A percentile compares a stretch with the other conserved stretches of the same genome.
Evolutionary conservation across 2,329 filamentous ascomycete genomes (phyloP).

Genomic region (Metarhizium sp.): DNA sequence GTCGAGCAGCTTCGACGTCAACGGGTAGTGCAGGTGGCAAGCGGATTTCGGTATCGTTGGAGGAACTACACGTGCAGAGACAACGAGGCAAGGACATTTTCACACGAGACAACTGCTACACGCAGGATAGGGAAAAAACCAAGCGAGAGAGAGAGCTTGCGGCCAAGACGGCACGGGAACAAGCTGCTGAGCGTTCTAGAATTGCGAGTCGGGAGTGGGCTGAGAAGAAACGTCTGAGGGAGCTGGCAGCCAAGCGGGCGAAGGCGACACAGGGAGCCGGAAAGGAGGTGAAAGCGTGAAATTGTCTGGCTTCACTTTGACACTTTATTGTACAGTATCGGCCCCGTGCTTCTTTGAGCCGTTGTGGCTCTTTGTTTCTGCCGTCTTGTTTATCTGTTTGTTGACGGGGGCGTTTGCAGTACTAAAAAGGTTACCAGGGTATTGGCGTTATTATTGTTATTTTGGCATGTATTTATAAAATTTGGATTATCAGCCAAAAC

Average conservation of each 20-base stretch:
- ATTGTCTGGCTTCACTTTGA: background rate
- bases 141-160: slow-evolving; percentile 43
- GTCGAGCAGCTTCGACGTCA: slow-evolving; percentile 36
- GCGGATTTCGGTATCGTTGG: slow-evolving; percentile 38
- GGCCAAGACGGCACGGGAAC: slow-evolving; percentile 45
- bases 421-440: background rate
- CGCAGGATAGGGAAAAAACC: slow-evolving; percentile 41
- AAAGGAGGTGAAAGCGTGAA: background rate
- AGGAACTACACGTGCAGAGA: slow-evolving; percentile 41
- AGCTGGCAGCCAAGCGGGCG: slow-evolving; percentile 13
- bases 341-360: background rate
- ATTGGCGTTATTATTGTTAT: background rate
- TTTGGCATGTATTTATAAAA: slow-evolving; percentile 1
- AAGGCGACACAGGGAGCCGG: slow-evolving; percentile 3
- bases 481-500: background rate
- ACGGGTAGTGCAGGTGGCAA: slow-evolving; percentile 33
- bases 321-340: background rate
- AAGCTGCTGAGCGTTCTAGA: slow-evolving; percentile 52
- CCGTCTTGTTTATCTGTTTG: background rate
- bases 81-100: slow-evolving; percentile 45
- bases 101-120: slow-evolving; percentile 39
- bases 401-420: background rate
- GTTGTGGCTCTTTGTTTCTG: too few relatives aligned
- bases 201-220: slow-evolving; percentile 53
- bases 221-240: slow-evolving; percentile 43